Evolutionary conservation across 2,329 filamentous ascomycete genomes (phyloP).

Genomic region (Hirsutella rhossiliensis): DNA sequence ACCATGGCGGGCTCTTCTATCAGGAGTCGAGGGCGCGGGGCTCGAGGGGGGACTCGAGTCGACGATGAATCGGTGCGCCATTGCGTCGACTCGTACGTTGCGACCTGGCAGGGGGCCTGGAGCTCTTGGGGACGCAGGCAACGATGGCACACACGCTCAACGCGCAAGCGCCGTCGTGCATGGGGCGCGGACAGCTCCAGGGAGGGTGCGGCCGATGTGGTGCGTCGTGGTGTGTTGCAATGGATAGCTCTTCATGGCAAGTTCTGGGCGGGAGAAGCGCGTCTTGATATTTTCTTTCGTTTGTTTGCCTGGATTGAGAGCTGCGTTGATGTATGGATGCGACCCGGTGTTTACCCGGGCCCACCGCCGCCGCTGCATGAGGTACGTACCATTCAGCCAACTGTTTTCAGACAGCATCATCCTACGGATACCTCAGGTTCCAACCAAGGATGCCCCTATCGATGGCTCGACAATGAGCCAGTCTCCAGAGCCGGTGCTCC

Average conservation of each 20-base stretch:
- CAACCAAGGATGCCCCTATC: too few relatives aligned
- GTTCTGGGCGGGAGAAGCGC: slow-evolving; percentile 2
- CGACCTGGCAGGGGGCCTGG: background rate
- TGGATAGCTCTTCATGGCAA: background rate
- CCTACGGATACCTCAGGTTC: too few relatives aligned
- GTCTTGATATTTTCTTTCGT: slow-evolving; percentile 8
- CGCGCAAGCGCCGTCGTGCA: background rate
- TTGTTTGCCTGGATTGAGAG: background rate
- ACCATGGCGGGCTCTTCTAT: slow-evolving; percentile 21
- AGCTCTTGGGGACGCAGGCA: background rate
- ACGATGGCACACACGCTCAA: background rate
- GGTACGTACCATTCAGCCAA: too few relatives aligned
- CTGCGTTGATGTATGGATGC: background rate
- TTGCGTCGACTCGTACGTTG: slow-evolving; percentile 11
- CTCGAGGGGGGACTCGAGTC: slow-evolving; percentile 29
- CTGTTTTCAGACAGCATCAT: too few relatives aligned
- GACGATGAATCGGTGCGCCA: slow-evolving; percentile 30
- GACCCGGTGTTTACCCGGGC: slow-evolving; percentile 7
- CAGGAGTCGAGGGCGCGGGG: slow-evolving; percentile 37
- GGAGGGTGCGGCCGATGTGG: background rate
- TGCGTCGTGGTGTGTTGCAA: background rate
- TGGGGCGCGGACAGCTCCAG: background rate
- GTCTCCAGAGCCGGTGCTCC: too few relatives aligned
- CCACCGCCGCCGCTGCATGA: background rate
- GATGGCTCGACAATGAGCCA: too few relatives aligned